These are phyloP conservation scores for Vitis hybrid DNA, from an alignment of 177 flowering plant genomes.

Conservation along the genomic window DNA sequence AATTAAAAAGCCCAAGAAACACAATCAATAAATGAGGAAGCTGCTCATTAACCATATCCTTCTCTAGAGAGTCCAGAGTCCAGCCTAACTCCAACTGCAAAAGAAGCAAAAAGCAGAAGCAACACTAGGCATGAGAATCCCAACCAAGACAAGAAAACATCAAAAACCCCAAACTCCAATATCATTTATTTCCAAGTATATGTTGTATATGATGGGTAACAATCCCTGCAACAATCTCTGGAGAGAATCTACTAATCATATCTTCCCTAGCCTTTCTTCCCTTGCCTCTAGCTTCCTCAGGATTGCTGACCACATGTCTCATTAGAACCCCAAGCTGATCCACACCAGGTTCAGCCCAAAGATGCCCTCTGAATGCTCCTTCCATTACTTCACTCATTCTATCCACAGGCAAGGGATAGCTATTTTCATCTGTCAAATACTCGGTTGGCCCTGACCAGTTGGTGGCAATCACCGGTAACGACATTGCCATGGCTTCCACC, in stretches of 20 bases:
- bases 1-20: too few species aligned
- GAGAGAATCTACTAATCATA: constrained; percentile 63
- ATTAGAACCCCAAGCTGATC: constrained; percentile 39
- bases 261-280: constrained; percentile 66
- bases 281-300: constrained; percentile 49
- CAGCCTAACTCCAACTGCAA: too few species aligned
- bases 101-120: too few species aligned
- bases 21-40: too few species aligned
- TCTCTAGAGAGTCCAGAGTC: too few species aligned
- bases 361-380: constrained; percentile 76
- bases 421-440: constrained; percentile 60
- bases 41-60: too few species aligned
- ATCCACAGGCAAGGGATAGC: constrained; percentile 65
- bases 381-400: constrained; percentile 63
- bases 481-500: constrained; percentile 86
- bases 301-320: constrained; percentile 57
- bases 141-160: too few species aligned
- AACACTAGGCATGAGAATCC: too few species aligned
- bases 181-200: constrained; percentile 8
- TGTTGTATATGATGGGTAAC: constrained; percentile 42
- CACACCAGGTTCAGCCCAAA: constrained; percentile 82
- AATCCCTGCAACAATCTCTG: constrained; percentile 59
- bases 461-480: constrained; percentile 68
- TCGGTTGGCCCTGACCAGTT: constrained; percentile 88
- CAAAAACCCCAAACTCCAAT: too few species aligned